Base-by-base conservation (phyloP, 768 basidiomycete genomes). In the Tulasnella sp. region DNA sequence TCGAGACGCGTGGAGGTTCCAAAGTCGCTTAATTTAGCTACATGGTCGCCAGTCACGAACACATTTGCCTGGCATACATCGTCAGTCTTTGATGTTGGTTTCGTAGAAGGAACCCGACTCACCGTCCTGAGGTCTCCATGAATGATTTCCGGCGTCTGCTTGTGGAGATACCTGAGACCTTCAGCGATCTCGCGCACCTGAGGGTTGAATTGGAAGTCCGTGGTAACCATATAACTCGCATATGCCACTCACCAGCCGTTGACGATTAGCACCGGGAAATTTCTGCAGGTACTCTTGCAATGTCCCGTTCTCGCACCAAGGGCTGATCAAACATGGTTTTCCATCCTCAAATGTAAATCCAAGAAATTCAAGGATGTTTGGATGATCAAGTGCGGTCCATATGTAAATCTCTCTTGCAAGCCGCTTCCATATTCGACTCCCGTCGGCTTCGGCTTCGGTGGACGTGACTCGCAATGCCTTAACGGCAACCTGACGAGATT, bases 281-380 rank as follows among this genome's bases (percentile, higher is more conserved):
- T 83, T 84, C 77, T 87, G 87, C 54, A 90, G 87, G 82, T 89
- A 91, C n/a, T 86, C 86, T 73, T 90, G 83, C 22, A 88, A 89
- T 64, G 87, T 89, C 46, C 90, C 90, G 76, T 90, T 88, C 37
- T 85, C 84, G 83, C 89, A 89, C 90, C 90, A 91, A 34, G 90
- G 90, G 82, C 89, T 90, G 54, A 91, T 88, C 85, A 91, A 89
- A 81, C 89, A 91, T 7, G 72, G 72, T 31, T 16, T n/a, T 22
- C 58, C 58, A 31, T 37, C 34, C 24, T 74, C 72, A 34, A 74
- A 44, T 1, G 72, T 31, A 44, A 40, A 74, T 24, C 72, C 72
- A 22, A 74, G 42, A 74, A 74, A 7, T 2, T 22, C 4, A 74
- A 74, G 37, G 34, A 74, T 24, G 16, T 44, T 74, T 12, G 72